Base-by-base conservation (phyloP, 768 basidiomycete genomes). In the Suillus occidentalis region DNA sequence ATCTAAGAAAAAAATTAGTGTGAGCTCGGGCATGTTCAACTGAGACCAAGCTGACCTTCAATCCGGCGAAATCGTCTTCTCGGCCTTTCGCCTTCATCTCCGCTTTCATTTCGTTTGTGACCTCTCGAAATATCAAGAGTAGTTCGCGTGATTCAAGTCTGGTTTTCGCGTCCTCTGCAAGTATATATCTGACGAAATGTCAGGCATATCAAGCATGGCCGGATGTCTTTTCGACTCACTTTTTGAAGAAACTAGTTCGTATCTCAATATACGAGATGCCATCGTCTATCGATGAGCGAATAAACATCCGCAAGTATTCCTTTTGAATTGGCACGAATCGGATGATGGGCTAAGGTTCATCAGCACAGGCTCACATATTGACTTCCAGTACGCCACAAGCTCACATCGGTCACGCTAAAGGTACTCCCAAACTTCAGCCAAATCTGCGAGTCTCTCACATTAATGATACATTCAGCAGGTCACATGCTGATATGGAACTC, bases 181-280 rank as follows among this genome's bases (percentile, higher is more conserved):
- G 64, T 71, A 81, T 77, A 49, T 73, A 70, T 69, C 87, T 89
- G 57, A 25, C 43, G 5, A 42, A 31, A 49, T n/a, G 43, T 53
- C 34, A 53, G 37, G 20, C 47, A 31, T 45, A 16, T n/a, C 42
- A 12, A 28, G 50, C 16, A 37, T n/a, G 10, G 18, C 16, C 49
- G 53, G 13, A 57, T 14, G 10, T 31, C 58, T 40, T 59, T 42
- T 12, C 6, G 20, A 28, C 71, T 61, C 61, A 82, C 82, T 78
- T 78, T 52, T 63, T 42, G 40, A 67, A 72, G 64, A 83, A 83
- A 68, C 77, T 77, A 39, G 81, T 74, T 6, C 81, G 75, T 8
- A 79, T 71, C 67, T 83, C 83, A 25, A 79, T 71, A 64, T 84
- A 83, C 9, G 78, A 80, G 53, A 83, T 79, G 4, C 83, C 82